Evolutionary conservation across 2,329 filamentous ascomycete species (phyloP), one percentile per base, ranked within the genome.

Genomic region (Pseudonectria buxi): DNA sequence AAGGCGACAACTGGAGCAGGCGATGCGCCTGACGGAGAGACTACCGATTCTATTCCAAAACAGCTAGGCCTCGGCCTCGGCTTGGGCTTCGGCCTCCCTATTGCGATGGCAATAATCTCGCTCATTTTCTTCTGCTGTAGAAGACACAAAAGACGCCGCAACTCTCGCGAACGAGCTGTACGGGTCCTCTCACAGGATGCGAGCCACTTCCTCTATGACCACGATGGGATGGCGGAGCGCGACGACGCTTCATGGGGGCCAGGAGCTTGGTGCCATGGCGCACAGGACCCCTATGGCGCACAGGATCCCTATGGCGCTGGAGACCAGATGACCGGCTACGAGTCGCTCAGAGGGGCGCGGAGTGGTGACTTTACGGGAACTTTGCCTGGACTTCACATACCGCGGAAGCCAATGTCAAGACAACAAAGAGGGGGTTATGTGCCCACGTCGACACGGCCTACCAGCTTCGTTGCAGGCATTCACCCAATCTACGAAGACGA

Each of bases 11-110:
- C 40, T 3, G 35, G 44, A 35, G 45, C 29, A 25, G 37, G 40
- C 28, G 46, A 47, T 27, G 53, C 51, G 1, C 54, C 58, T 7
- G 49, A 42, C n/a, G 42, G 50, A 7, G 32, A 41, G 3, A 34
- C 30, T 10, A 40, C 36, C 13, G 36, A 48, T 4, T 39, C 46
- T 7, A 50, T 46, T 25, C 50, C 44, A 26, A 57, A 44, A 36
- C 47, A 45, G 2, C 48, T 81, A 78, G 79, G 80, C 1, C 60
- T 81, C 3, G 82, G 81, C 0, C 54, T 86, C 2, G 81, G 82
- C 2, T 58, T 87, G 2, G 82, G 80, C 2, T 53, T 82, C 3
- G 57, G 55, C 2, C 62, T 72, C 1, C 62, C 74, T 2, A 50
- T 76, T 3, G 41, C 77, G 7, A 57, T 65, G 1, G 59, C 70